Evolutionary conservation across 2,329 filamentous ascomycete species (phyloP).

Genomic region (Diplodia intermedia): DNA sequence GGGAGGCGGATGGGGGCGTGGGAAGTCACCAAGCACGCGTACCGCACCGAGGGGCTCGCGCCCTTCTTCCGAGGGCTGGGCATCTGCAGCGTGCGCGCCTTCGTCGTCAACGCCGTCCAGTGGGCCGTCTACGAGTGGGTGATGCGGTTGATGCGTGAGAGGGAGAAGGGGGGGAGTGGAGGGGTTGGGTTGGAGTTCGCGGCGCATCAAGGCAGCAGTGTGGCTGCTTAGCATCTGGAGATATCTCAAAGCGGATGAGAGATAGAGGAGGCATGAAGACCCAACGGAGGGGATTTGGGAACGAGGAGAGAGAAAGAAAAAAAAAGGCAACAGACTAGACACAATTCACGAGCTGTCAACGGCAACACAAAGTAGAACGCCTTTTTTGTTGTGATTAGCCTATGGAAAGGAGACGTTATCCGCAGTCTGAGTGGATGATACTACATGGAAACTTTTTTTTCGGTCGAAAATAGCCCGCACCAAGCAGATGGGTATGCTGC

Average conservation of each 20-base stretch:
- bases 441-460: constrained; percentile 29
- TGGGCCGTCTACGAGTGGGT: constrained; percentile 93
- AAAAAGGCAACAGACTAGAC: not conserved
- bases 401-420: constrained; percentile 26
- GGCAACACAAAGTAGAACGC: constrained; percentile 6
- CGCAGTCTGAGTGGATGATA: constrained; percentile 26
- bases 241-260: not conserved
- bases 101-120: constrained; percentile 90
- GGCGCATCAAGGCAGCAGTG: too few species aligned
- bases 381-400: constrained; percentile 28
- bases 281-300: not conserved
- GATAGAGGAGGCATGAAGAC: not conserved
- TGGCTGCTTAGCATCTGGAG: not conserved
- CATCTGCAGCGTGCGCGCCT: constrained; percentile 84
- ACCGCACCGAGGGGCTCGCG: constrained; percentile 71
- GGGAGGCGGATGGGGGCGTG: constrained; percentile 59
- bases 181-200: too few species aligned
- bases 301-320: too few species aligned
- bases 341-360: not conserved
- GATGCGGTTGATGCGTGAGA: constrained; percentile 58
- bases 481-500: constrained; percentile 30
- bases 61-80: constrained; percentile 85
- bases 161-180: not conserved
- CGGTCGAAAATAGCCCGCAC: constrained; percentile 10
- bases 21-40: constrained; percentile 70